Percentiles rank a stretch among this genome's conserved stretches.
Conservation (phyloP, 176 grass and related monocot species). For the Oryza nivara region DNA sequence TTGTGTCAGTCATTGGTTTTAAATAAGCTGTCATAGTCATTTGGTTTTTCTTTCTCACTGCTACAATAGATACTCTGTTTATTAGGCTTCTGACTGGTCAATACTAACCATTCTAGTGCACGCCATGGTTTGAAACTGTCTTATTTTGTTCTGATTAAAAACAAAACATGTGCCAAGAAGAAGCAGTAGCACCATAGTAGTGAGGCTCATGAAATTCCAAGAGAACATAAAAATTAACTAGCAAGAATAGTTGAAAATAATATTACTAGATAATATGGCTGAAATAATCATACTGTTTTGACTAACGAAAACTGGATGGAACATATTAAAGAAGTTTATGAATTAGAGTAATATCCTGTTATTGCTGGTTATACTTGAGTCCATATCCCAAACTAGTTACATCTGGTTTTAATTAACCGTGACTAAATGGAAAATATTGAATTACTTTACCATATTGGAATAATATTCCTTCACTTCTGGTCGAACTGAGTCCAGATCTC, state of each 20-base stretch:
- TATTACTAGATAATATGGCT: background rate
- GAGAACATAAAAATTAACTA: background rate
- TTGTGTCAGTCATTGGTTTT: background rate
- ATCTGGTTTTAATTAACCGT: conserved; percentile 39
- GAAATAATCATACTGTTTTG: background rate
- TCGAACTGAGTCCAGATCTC: conserved; percentile 89
- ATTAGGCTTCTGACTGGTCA: background rate
- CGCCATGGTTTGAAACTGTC: background rate
- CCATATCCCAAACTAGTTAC: conserved; percentile 15
- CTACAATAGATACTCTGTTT: background rate
- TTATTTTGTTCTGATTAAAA: background rate
- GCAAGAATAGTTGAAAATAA: background rate
- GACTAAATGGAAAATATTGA: conserved; percentile 25
- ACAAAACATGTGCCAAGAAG: background rate
- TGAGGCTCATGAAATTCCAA: background rate
- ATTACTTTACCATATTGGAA: conserved; percentile 68
- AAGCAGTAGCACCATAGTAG: background rate
- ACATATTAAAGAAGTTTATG: conserved; percentile 53
- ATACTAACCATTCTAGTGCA: background rate
- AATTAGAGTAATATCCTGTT: conserved; percentile 66
- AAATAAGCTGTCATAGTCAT: background rate
- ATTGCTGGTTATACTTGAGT: conserved; percentile 47
- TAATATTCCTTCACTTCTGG: conserved; percentile 79
- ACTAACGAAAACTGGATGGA: conserved; percentile 3
- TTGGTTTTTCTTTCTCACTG: background rate